Base-by-base conservation (phyloP, 805 yeast species). In the Wickerhamomyces canadensis region DNA sequence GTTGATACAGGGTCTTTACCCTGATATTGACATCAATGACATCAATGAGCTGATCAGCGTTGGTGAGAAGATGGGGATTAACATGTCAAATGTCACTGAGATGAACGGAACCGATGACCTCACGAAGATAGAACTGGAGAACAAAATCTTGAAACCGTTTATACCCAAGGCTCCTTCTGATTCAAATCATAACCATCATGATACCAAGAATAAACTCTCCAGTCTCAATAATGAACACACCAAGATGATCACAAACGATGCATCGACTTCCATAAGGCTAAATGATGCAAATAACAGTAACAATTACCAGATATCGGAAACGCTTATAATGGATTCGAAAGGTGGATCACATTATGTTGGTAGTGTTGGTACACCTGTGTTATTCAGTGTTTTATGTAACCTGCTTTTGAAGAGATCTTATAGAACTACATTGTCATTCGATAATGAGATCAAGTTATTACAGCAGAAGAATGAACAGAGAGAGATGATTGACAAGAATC, bases 291-390 rank as follows among this genome's bases (percentile, higher is more conserved):
- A 30, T 34, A 3, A 29, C 32, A 13, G 33, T 33, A 12, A 27
- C 13, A 40, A 36, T n/a, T 34, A 35, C 12, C 37, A 43, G 18
- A 36, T 37, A 4, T 41, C 43, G 14, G 57, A 51, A 15, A 49
- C 66, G n/a, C 45, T 69, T 27, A 58, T 69, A 16, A 62, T 62
- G 52, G 76, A 70, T 42, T 52, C 61, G 17, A 62, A 60, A 38
- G 75, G 75, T 5, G 70, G 67, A 36, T 62, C 71, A 0, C 76
- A 70, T 48, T 70, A 65, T 40, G 64, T 70, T 35, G 76, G 76
- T 1, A 61, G 67, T 16, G 61, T 61, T 14, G 73, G 74, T 18
- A 68, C 74, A 2, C 67, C 72, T 0, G 65, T 70, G 2, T 42
- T 70, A 19, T 52, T 70, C 37, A 65, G 61, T 34, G 66, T 70